Evolutionary conservation across 495 filamentous ascomycete genomes (phyloP).

Genomic region (Friedmanniomyces endolithicus): DNA sequence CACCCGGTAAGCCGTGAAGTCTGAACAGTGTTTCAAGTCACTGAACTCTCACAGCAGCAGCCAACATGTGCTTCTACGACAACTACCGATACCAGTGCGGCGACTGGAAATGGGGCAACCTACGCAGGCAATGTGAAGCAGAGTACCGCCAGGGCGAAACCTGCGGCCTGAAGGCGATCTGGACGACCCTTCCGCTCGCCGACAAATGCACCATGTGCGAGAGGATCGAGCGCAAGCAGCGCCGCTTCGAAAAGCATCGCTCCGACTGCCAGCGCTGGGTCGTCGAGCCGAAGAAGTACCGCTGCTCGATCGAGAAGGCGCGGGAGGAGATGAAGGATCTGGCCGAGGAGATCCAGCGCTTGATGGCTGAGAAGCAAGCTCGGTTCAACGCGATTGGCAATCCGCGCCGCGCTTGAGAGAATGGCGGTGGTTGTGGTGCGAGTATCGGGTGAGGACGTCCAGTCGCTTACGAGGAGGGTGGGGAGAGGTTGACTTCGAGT

Average conservation of each 20-base stretch:
- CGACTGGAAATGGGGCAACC: conserved; percentile 93
- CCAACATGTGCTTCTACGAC: conserved; percentile 53
- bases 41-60: neutral
- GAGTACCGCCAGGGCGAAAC: conserved; percentile 98
- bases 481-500: neutral
- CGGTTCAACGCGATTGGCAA: conserved; percentile 12
- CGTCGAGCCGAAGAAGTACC: conserved; percentile 6
- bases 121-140: conserved; percentile 85
- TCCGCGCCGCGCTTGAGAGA: neutral
- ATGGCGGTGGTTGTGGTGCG: neutral
- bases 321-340: conserved; percentile 11
- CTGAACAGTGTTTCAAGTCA: neutral
- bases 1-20: neutral
- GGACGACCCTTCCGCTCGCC: conserved; percentile 46
- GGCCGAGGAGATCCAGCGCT: conserved; percentile 8
- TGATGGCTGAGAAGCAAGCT: conserved; percentile 9
- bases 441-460: neutral
- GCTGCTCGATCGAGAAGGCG: conserved; percentile 16
- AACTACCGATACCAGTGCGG: conserved; percentile 55
- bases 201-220: conserved; percentile 75
- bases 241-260: conserved; percentile 36
- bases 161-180: conserved; percentile 88
- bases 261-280: conserved; percentile 14
- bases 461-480: neutral
- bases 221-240: conserved; percentile 76